A percentile compares a stretch with the other conserved stretches of the same genome.
These are phyloP conservation scores for Rusavskia elegans DNA, from an alignment of 495 filamentous ascomycete genomes.

Conservation along the genomic window DNA sequence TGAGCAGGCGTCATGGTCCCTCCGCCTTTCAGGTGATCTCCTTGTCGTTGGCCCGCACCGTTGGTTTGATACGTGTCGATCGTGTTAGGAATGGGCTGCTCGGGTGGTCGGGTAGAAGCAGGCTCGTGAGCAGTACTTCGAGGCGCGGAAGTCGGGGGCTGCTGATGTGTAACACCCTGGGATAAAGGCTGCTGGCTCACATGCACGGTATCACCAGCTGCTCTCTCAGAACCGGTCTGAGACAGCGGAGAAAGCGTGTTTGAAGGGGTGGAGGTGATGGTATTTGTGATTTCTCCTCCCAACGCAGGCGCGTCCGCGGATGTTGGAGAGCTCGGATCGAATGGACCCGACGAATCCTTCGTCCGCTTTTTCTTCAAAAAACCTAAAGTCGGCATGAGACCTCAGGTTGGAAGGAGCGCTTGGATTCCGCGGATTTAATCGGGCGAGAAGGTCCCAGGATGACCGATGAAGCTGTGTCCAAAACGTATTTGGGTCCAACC, in stretches of 20 bases:
- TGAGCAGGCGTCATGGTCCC: conserved; percentile 19
- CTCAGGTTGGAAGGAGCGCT: neutral
- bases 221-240: conserved; percentile 13
- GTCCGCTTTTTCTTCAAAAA: conserved; percentile 97
- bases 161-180: conserved; percentile 3
- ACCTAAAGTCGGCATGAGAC: conserved; percentile 26
- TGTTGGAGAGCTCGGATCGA: conserved; percentile 47
- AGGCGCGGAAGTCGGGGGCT: conserved; percentile 8
- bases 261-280: conserved; percentile 23
- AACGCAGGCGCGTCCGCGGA: conserved; percentile 28
- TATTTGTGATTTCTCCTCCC: conserved; percentile 17
- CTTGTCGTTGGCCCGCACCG: conserved; percentile 21
- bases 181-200: conserved; percentile 4
- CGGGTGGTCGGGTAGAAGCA: conserved; percentile 26
- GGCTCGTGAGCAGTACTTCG: conserved; percentile 11
- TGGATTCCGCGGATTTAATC: neutral
- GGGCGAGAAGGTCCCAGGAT: neutral
- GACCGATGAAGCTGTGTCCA: neutral
- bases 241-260: conserved; percentile 20
- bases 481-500: neutral
- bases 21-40: conserved; percentile 11
- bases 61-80: conserved; percentile 32
- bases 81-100: neutral
- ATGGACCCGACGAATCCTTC: conserved; percentile 51
- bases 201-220: conserved; percentile 10